These are phyloP conservation scores for Rhizopogon roseolus DNA, from an alignment of 768 basidiomycete genomes.

Conservation along the genomic window DNA sequence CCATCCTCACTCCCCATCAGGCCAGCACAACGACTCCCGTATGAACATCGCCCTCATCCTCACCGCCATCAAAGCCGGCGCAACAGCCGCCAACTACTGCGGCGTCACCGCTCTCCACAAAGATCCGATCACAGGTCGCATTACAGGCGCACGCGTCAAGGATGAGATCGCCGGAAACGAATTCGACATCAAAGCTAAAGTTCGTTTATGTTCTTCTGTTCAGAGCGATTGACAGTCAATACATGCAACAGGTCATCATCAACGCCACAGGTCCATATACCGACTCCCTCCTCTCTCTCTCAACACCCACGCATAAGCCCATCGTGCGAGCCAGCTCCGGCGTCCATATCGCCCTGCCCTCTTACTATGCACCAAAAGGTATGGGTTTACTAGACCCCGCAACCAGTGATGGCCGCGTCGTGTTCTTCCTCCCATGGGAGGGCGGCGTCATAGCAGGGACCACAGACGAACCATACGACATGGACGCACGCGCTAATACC, in stretches of 20 bases:
- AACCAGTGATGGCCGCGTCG: slow-evolving; percentile 94
- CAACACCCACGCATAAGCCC: slow-evolving; percentile 69
- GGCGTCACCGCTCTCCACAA: slow-evolving; percentile 81
- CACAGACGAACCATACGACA: slow-evolving; percentile 78
- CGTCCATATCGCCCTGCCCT: slow-evolving; percentile 93
- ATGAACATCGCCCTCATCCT: slow-evolving; percentile 97
- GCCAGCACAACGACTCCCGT: slow-evolving; percentile 96
- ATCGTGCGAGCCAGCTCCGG: slow-evolving; percentile 94
- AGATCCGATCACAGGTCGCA: slow-evolving; percentile 52
- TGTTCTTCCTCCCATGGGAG: slow-evolving; percentile 99
- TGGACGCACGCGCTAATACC: slow-evolving; percentile 34
- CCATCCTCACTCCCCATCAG: slow-evolving; percentile 31
- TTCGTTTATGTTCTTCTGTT: slow-evolving; percentile 14
- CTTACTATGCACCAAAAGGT: slow-evolving; percentile 91
- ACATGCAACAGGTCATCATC: slow-evolving; percentile 63
- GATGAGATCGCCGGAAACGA: slow-evolving; percentile 82
- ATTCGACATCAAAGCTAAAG: slow-evolving; percentile 80
- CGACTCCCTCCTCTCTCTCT: slow-evolving; percentile 80
- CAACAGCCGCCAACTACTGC: slow-evolving; percentile 83
- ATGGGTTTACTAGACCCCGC: slow-evolving; percentile 96
- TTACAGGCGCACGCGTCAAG: slow-evolving; percentile 65
- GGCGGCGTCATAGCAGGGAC: slow-evolving; percentile 97
- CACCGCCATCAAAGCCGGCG: slow-evolving; percentile 91
- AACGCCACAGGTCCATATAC: slow-evolving; percentile 97
- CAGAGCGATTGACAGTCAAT: background rate